These are phyloP conservation scores for Casaregolazyma suthepensis DNA, from an alignment of 1,139 yeast species.

Conservation along the genomic window DNA sequence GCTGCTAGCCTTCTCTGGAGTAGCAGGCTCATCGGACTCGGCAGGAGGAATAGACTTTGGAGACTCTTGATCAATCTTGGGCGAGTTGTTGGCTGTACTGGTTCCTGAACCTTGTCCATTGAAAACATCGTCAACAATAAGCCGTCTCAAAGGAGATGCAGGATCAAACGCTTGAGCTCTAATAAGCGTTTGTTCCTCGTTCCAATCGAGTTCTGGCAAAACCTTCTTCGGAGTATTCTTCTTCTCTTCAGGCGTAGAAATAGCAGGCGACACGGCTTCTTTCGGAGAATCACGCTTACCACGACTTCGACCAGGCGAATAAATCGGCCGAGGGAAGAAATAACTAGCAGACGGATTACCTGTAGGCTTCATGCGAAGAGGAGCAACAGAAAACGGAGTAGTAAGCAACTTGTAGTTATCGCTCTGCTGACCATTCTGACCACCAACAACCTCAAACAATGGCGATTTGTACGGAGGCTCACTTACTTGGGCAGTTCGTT, in stretches of 20 bases:
- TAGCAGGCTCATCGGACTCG: constrained; percentile 1
- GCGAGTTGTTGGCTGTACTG: not conserved
- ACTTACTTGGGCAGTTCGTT: not conserved
- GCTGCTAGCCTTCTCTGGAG: not conserved
- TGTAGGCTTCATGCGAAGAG: constrained; percentile 46
- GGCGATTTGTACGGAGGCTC: not conserved
- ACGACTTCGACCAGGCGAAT: constrained; percentile 5
- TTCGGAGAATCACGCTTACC: not conserved
- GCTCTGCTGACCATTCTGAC: not conserved
- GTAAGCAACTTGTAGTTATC: constrained; percentile 29
- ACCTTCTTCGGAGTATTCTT: not conserved
- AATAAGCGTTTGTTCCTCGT: constrained; percentile 61
- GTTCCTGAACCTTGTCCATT: not conserved
- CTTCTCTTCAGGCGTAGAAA: not conserved
- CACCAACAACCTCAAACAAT: not conserved
- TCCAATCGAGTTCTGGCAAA: constrained; percentile 25
- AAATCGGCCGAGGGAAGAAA: constrained; percentile 45
- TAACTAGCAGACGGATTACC: constrained; percentile 59
- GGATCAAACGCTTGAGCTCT: constrained; percentile 72
- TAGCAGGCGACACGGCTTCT: not conserved
- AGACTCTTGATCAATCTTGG: not conserved
- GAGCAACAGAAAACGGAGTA: constrained; percentile 13
- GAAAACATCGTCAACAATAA: constrained; percentile 41
- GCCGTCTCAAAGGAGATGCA: constrained; percentile 48
- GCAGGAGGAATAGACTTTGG: not conserved